Percentiles rank a stretch among this genome's conserved stretches.
phyloP scores from a whole-genome alignment of 305 asterid genomes.

The Fraxinus nigra region DNA sequence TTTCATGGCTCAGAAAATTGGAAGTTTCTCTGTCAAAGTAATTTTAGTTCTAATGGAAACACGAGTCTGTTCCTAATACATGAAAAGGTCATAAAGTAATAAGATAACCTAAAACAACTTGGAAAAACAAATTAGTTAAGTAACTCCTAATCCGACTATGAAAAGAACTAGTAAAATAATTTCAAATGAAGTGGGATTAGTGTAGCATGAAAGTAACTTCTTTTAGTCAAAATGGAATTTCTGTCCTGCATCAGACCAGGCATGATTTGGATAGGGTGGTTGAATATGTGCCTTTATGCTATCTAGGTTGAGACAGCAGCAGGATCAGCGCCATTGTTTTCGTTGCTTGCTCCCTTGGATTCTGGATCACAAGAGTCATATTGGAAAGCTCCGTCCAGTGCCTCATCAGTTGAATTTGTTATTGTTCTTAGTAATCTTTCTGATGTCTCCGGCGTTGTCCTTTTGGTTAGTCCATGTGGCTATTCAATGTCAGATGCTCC shows the following conservation, averaged over 20 bases:
- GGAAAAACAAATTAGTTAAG: not conserved
- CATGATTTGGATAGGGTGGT: not conserved
- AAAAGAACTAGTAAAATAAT: not conserved
- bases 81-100: not conserved
- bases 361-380: slow-evolving; percentile 65
- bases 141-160: not conserved
- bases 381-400: slow-evolving; percentile 87
- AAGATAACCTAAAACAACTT: not conserved
- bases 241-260: not conserved
- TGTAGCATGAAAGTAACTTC: not conserved
- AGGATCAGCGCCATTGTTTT: slow-evolving; percentile 79
- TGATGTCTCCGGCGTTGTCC: slow-evolving; percentile 85
- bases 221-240: slow-evolving; percentile 2
- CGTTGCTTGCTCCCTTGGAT: slow-evolving; percentile 77
- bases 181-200: not conserved
- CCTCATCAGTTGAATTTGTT: slow-evolving; percentile 75
- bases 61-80: not conserved
- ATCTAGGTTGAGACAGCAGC: slow-evolving; percentile 83
- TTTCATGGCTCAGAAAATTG: not conserved
- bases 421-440: slow-evolving; percentile 75
- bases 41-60: not conserved
- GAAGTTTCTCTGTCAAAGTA: not conserved
- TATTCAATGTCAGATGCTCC: slow-evolving; percentile 86
- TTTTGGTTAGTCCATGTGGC: slow-evolving; percentile 91
- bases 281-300: slow-evolving; percentile 22